Conservation (phyloP, 305 asterid genomes). For the Petunia hybrid region DNA sequence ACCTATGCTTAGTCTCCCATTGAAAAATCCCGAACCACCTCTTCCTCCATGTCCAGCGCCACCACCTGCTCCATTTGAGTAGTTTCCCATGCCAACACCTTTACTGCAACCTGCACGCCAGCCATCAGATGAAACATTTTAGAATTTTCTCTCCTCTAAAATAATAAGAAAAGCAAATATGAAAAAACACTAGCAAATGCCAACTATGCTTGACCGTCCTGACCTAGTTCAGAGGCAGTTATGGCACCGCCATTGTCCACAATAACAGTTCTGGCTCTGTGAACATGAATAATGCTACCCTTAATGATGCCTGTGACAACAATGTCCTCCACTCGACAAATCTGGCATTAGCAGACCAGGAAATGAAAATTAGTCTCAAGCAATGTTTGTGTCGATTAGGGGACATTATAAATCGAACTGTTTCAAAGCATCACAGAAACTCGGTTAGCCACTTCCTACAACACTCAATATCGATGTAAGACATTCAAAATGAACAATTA, state of each 20-base stretch:
- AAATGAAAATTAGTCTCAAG: neutral
- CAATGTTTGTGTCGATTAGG: neutral
- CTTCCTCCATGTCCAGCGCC: constrained; percentile 99
- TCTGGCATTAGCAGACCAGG: constrained; percentile 53
- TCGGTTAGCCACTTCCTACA: neutral
- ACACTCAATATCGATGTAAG: constrained; percentile 5
- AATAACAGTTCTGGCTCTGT: constrained; percentile 87
- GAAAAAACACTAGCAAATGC: constrained; percentile 33
- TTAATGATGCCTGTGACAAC: constrained; percentile 76
- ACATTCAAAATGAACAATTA: neutral
- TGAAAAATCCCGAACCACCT: constrained; percentile 89
- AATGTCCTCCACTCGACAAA: constrained; percentile 97
- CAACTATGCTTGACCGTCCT: constrained; percentile 23
- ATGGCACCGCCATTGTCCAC: constrained; percentile 78
- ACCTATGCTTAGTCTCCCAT: constrained; percentile 80
- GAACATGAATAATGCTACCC: constrained; percentile 96
- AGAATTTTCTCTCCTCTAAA: constrained; percentile 31
- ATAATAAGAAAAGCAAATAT: constrained; percentile 21
- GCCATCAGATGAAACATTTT: constrained; percentile 39
- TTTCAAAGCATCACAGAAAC: neutral
- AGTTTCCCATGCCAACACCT: constrained; percentile 95
- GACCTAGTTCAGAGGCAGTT: constrained; percentile 95
- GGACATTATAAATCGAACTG: neutral
- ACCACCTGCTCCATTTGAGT: constrained; percentile 92
- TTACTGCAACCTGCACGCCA: constrained; percentile 77